Percentiles rank a stretch among this genome's conserved stretches.
phyloP scores from a whole-genome alignment of 108 stramenopile genomes.

The Nannochloropsis gaditana region DNA sequence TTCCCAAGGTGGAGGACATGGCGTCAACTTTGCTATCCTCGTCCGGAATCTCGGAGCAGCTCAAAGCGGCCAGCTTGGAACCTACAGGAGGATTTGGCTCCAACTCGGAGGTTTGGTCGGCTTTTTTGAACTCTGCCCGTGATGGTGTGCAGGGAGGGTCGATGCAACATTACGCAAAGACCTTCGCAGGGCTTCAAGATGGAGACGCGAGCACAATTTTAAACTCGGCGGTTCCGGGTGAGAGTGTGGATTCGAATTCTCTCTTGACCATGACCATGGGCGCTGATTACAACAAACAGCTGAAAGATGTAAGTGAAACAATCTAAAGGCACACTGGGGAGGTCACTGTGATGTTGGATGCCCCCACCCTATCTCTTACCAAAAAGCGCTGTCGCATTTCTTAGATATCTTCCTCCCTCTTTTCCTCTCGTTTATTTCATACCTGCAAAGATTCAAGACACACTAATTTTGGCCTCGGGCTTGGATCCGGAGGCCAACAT shows the following conservation, averaged over 20 bases:
- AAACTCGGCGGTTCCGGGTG: background rate
- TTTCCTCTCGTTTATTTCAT: background rate
- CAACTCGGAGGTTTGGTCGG: background rate
- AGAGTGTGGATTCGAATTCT: background rate
- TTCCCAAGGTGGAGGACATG: conserved; percentile 4
- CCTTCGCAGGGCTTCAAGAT: background rate
- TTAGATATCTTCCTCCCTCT: background rate
- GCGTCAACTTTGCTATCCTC: conserved; percentile 2
- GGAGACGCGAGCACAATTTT: background rate
- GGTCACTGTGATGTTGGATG: no score
- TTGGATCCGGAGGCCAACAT: background rate
- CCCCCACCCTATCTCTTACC: no score
- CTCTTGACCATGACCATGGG: background rate
- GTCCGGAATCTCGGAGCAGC: background rate
- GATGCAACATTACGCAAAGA: background rate
- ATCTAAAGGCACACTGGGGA: background rate
- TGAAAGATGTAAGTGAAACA: background rate
- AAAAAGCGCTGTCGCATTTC: background rate
- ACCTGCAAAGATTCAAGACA: background rate
- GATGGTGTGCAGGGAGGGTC: background rate
- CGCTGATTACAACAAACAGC: background rate
- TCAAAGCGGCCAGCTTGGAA: background rate
- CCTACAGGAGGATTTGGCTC: background rate
- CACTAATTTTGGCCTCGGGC: background rate
- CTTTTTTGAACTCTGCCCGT: background rate